Percentiles rank a stretch among this genome's conserved stretches.
These are phyloP conservation scores for Sordariomycetes sp. DNA, from an alignment of 2,329 filamentous ascomycete species.

Conservation along the genomic window DNA sequence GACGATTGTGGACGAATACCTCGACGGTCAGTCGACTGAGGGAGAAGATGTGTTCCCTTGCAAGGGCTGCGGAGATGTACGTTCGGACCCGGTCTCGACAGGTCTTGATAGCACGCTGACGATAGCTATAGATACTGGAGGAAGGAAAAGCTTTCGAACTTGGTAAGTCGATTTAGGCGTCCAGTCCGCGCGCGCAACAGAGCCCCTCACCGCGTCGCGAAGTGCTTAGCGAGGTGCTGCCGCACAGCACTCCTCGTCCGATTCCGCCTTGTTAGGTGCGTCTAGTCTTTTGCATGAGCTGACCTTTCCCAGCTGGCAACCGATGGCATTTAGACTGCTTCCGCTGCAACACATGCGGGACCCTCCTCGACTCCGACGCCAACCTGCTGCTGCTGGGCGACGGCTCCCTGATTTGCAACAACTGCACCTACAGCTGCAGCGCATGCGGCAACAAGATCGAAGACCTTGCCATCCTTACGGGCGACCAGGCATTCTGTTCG, in stretches of 20 bases:
- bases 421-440: conserved; percentile 98
- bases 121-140: conserved; percentile 67
- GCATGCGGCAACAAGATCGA: conserved; percentile 97
- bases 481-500: conserved; percentile 95
- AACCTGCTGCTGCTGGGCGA: conserved; percentile 95
- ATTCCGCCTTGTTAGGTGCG: not conserved
- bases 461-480: conserved; percentile 91
- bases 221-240: no score
- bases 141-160: conserved; percentile 98
- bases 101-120: conserved; percentile 2
- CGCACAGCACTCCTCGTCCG: no score
- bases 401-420: conserved; percentile 97
- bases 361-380: conserved; percentile 93
- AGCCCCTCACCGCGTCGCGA: not conserved
- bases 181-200: not conserved
- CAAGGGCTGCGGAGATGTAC: conserved; percentile 87
- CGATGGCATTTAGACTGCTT: conserved; percentile 99
- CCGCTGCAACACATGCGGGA: conserved; percentile 90
- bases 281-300: conserved; percentile 11
- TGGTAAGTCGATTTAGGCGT: conserved; percentile 58
- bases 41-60: conserved; percentile 79
- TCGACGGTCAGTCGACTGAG: conserved; percentile 56
- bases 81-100: conserved; percentile 11
- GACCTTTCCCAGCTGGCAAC: conserved; percentile 67
- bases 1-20: conserved; percentile 48